Evolutionary conservation across 306 rosid species (phyloP).

Genomic region (Dalbergia oliveri): DNA sequence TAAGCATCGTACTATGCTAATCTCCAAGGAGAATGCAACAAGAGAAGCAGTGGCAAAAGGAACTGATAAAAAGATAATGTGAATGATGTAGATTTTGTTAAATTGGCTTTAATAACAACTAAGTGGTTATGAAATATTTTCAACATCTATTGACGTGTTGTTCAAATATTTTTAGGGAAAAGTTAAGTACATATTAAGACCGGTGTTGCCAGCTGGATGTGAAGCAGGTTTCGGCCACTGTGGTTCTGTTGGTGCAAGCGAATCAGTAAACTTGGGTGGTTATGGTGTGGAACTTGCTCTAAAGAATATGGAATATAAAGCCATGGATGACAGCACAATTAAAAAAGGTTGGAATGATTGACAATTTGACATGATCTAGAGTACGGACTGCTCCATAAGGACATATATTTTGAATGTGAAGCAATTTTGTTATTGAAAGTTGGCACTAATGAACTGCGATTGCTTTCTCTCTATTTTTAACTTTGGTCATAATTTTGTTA

Average conservation of each 20-base stretch:
- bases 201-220: constrained; percentile 85
- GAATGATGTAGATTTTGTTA: constrained; percentile 15
- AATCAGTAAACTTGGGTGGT: constrained; percentile 91
- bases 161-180: constrained; percentile 67
- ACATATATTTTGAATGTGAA: constrained; percentile 40
- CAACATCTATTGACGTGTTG: constrained; percentile 42
- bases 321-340: constrained; percentile 87
- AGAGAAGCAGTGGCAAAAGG: constrained; percentile 5
- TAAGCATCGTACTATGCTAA: constrained; percentile 17
- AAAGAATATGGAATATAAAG: constrained; percentile 98
- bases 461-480: constrained; percentile 13
- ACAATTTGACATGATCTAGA: neutral
- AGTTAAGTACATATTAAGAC: constrained; percentile 81
- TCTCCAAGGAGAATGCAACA: neutral
- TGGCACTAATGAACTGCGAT: constrained; percentile 24
- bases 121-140: constrained; percentile 1
- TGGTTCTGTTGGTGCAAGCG: constrained; percentile 84
- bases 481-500: neutral
- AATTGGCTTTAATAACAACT: constrained; percentile 2
- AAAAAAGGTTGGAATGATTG: constrained; percentile 79
- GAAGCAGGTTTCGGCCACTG: constrained; percentile 70
- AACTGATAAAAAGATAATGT: neutral
- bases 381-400: constrained; percentile 18
- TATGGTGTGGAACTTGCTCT: constrained; percentile 97
- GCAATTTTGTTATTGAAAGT: constrained; percentile 41